Evolutionary conservation across 2,329 filamentous ascomycete species (phyloP).

Genomic region (Sporothrix sp.): DNA sequence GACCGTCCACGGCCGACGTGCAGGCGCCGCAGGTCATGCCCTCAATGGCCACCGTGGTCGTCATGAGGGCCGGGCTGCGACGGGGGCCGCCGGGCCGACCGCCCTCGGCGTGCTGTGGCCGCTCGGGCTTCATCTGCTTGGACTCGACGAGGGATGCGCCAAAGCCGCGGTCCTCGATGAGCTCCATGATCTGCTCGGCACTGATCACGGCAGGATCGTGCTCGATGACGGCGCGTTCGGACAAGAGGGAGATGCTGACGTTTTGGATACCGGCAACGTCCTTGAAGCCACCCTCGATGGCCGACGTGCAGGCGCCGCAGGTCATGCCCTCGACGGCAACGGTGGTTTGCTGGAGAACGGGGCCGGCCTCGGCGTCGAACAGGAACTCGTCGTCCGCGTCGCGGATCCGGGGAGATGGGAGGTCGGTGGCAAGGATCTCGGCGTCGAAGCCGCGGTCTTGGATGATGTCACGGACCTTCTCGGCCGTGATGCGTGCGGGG

Average conservation of each 20-base stretch:
- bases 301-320: constrained; percentile 80
- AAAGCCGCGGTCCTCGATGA: constrained; percentile 66
- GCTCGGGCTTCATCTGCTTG: constrained; percentile 35
- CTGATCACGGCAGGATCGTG: constrained; percentile 54
- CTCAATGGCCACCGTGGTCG: constrained; percentile 79
- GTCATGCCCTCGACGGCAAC: constrained; percentile 82
- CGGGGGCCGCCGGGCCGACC: constrained; percentile 45
- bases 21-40: constrained; percentile 98
- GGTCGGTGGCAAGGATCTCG: constrained; percentile 72
- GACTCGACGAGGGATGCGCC: constrained; percentile 71
- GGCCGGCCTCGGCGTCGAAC: constrained; percentile 27
- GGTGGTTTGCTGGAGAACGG: constrained; percentile 54
- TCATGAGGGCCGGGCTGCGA: constrained; percentile 39
- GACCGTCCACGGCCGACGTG: constrained; percentile 80
- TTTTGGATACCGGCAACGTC: constrained; percentile 61
- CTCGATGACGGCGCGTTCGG: constrained; percentile 76
- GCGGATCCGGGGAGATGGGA: constrained; percentile 45
- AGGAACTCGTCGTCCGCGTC: constrained; percentile 24
- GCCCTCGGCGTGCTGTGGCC: constrained; percentile 25
- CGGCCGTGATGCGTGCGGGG: constrained; percentile 59
- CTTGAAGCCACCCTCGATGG: constrained; percentile 71
- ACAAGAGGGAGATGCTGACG: constrained; percentile 75
- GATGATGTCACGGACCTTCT: constrained; percentile 72
- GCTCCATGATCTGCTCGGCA: constrained; percentile 45
- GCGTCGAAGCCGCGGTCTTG: constrained; percentile 91